phyloP scores from a whole-genome alignment of 2,329 filamentous ascomycete genomes.

The Claviceps africana region DNA sequence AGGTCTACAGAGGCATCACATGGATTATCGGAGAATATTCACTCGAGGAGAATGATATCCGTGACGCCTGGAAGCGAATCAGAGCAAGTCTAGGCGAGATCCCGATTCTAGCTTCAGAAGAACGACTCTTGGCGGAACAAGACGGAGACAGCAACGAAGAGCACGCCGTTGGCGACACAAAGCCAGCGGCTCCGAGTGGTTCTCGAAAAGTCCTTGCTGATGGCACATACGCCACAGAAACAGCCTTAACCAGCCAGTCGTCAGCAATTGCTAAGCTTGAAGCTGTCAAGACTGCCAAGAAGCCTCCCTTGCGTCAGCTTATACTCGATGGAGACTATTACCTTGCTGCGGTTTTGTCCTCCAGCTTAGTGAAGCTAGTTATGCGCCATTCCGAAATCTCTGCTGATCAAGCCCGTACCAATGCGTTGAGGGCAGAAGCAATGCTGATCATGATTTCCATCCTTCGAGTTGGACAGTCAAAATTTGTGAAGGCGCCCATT shows the following conservation, averaged over 20 bases:
- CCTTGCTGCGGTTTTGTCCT: constrained; percentile 84
- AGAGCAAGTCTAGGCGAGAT: constrained; percentile 90
- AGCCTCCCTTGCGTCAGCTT: constrained; percentile 84
- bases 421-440: constrained; percentile 85
- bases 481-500: constrained; percentile 93
- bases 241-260: constrained; percentile 83
- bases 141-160: constrained; percentile 51
- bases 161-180: constrained; percentile 69
- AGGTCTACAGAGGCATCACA: constrained; percentile 89
- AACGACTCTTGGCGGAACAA: constrained; percentile 76
- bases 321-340: constrained; percentile 98
- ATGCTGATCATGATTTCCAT: constrained; percentile 99
- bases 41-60: constrained; percentile 81
- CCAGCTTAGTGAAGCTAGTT: constrained; percentile 89
- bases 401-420: constrained; percentile 70
- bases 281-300: constrained; percentile 92
- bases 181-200: constrained; percentile 60
- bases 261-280: constrained; percentile 82
- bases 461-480: constrained; percentile 93
- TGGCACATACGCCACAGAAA: constrained; percentile 95
- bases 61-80: constrained; percentile 94
- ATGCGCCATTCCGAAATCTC: constrained; percentile 96
- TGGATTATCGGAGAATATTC: constrained; percentile 99
- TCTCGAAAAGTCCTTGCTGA: constrained; percentile 89
- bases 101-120: constrained; percentile 88